Percentiles rank a stretch among this genome's conserved stretches.
Evolutionary conservation across 495 filamentous ascomycete species (phyloP).

Genomic region (Jackrogersella minutella): DNA sequence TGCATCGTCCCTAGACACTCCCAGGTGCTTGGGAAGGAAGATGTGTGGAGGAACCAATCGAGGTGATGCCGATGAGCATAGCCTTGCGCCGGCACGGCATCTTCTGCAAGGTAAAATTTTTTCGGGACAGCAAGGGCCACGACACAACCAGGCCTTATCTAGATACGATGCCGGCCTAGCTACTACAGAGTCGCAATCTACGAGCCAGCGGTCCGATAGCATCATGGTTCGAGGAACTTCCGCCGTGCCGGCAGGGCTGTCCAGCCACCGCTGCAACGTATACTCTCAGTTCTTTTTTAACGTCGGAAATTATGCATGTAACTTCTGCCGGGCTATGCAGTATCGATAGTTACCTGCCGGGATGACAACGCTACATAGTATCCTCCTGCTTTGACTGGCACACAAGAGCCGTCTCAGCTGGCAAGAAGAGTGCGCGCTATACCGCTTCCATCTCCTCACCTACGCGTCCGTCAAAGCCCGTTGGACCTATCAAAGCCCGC

Average conservation of each 20-base stretch:
- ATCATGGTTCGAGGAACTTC: constrained; percentile 16
- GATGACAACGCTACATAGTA: constrained; percentile 2
- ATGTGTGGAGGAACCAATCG: constrained; percentile 42
- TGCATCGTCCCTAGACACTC: constrained; percentile 38
- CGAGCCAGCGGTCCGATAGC: constrained; percentile 38
- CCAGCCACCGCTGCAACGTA: constrained; percentile 19
- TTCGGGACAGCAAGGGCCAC: constrained; percentile 32
- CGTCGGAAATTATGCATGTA: constrained; percentile 29
- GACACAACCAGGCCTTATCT: constrained; percentile 40
- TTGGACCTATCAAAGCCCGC: constrained; percentile 23
- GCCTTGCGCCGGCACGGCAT: constrained; percentile 29
- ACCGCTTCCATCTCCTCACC: constrained; percentile 22
- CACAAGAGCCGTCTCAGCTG: constrained; percentile 27
- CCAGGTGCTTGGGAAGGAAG: constrained; percentile 34
- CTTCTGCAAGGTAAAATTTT: constrained; percentile 27
- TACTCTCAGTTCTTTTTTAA: constrained; percentile 12
- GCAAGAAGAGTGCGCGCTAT: constrained; percentile 19
- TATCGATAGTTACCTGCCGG: constrained; percentile 23
- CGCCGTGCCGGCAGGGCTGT: constrained; percentile 8
- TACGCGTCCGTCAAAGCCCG: constrained; percentile 1
- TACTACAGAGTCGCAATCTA: constrained; percentile 30
- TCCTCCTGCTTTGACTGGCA: not conserved
- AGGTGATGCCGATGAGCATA: constrained; percentile 43
- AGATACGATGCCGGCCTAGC: constrained; percentile 29
- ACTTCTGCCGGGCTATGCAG: constrained; percentile 28